Evolutionary conservation across 2,329 filamentous ascomycete genomes (phyloP).

Genomic region (Cladophialophora yegresii): DNA sequence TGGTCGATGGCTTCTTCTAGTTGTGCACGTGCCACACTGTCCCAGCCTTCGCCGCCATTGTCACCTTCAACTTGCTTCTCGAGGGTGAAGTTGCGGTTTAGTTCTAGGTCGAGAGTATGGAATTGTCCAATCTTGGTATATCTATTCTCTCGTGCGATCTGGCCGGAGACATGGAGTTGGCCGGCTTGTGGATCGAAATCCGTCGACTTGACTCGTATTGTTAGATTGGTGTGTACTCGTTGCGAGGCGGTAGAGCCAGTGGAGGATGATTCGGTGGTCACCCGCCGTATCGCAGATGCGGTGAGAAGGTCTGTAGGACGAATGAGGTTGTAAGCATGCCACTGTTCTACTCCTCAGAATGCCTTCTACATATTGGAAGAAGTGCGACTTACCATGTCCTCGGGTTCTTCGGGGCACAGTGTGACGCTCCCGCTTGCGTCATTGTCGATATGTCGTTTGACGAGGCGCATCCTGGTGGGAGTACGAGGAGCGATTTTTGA

Average conservation of each 20-base stretch:
- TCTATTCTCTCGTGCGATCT: conserved; percentile 66
- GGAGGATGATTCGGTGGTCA: conserved; percentile 60
- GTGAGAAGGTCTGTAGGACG: conserved; percentile 64
- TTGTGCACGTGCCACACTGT: conserved; percentile 78
- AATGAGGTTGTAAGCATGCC: conserved; percentile 75
- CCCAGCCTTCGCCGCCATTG: conserved; percentile 66
- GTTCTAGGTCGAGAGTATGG: conserved; percentile 79
- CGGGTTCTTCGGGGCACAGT: conserved; percentile 69
- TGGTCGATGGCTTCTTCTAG: conserved; percentile 77
- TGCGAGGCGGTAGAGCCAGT: conserved; percentile 65
- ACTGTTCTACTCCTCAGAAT: conserved; percentile 48
- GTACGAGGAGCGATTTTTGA: background rate
- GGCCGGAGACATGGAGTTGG: conserved; percentile 68
- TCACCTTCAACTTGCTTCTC: conserved; percentile 68
- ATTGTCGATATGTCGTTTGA: conserved; percentile 67
- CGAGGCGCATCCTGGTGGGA: conserved; percentile 59
- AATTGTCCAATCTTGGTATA: conserved; percentile 67
- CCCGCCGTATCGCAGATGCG: conserved; percentile 66
- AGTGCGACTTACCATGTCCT: conserved; percentile 66
- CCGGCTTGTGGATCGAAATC: conserved; percentile 70
- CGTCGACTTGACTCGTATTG: conserved; percentile 64
- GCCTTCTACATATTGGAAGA: conserved; percentile 2
- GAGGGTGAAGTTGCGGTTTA: conserved; percentile 82
- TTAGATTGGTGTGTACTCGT: conserved; percentile 65
- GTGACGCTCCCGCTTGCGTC: conserved; percentile 67